A percentile compares a stretch with the other conserved stretches of the same genome.
Evolutionary conservation across 2,329 filamentous ascomycete genomes (phyloP).

Genomic region (Alternaria incomplexa): DNA sequence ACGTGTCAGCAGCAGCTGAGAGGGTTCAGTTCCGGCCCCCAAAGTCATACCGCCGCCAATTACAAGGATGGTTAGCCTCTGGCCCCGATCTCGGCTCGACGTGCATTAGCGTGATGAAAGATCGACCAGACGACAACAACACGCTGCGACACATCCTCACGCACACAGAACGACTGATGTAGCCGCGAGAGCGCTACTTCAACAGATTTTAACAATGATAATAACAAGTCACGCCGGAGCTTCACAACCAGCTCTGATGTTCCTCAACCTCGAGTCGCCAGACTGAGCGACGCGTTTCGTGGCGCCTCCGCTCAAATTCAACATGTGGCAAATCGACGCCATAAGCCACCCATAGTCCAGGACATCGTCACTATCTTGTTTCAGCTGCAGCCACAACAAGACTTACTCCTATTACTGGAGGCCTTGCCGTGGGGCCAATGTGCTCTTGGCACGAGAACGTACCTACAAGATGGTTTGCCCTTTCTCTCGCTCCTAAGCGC

Average conservation of each 20-base stretch:
- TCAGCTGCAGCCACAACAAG: background rate
- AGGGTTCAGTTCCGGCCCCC: background rate
- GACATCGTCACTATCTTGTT: background rate
- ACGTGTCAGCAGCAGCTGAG: background rate
- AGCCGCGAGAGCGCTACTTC: background rate
- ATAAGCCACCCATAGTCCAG: background rate
- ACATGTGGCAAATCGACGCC: background rate
- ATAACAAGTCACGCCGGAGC: background rate
- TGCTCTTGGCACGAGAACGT: background rate
- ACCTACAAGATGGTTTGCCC: background rate
- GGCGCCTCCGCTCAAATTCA: background rate
- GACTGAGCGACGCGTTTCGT: background rate
- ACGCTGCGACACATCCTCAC: background rate
- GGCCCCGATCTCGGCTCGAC: background rate
- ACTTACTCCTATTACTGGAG: background rate
- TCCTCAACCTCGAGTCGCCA: background rate
- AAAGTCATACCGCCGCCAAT: background rate
- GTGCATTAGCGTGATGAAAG: background rate
- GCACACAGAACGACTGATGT: background rate
- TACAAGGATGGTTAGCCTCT: background rate
- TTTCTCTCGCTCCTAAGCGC: background rate
- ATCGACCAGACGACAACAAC: background rate
- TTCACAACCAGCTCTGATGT: background rate
- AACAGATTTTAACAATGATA: background rate
- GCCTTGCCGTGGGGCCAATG: background rate